Evolutionary conservation across 1,284 basidiomycete genomes (phyloP).

Genomic region (Athelia sp.): DNA sequence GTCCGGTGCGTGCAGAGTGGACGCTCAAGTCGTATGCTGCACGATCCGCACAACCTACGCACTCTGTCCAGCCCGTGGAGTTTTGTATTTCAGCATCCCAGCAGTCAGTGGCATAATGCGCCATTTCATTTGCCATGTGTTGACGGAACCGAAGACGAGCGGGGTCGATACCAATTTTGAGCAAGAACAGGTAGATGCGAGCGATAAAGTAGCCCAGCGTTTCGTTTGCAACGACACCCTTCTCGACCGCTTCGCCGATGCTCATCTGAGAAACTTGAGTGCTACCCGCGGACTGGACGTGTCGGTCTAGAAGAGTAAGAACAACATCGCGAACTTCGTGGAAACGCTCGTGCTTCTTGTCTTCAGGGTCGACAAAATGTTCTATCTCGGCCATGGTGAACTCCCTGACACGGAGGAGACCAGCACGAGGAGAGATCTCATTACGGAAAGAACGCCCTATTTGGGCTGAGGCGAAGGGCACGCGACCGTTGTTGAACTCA

Average conservation of each 20-base stretch:
- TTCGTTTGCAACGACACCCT: conserved; percentile 91
- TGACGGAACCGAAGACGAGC: conserved; percentile 87
- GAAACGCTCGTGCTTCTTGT: conserved; percentile 90
- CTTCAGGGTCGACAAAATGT: conserved; percentile 94
- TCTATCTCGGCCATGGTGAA: conserved; percentile 99
- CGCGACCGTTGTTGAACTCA: conserved; percentile 95
- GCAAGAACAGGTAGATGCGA: conserved; percentile 87
- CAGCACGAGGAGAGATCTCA: conserved; percentile 96
- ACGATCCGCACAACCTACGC: conserved; percentile 98
- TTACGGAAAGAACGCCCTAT: conserved; percentile 97
- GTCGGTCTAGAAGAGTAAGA: conserved; percentile 78
- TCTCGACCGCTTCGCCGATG: conserved; percentile 86
- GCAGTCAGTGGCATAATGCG: conserved; percentile 97
- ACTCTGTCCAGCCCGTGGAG: conserved; percentile 97
- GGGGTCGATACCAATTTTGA: conserved; percentile 93
- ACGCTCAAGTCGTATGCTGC: conserved; percentile 89
- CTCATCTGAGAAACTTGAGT: conserved; percentile 66
- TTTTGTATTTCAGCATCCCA: conserved; percentile 99
- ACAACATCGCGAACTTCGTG: conserved; percentile 73
- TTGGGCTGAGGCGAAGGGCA: conserved; percentile 97
- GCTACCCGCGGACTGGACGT: conserved; percentile 76
- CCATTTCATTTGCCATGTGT: conserved; percentile 98
- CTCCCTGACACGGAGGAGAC: conserved; percentile 94
- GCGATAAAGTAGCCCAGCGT: conserved; percentile 97
- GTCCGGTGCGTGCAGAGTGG: conserved; percentile 44